phyloP scores from a whole-genome alignment of 257 asterid species.

The Nicotiana tomentosiformis region DNA sequence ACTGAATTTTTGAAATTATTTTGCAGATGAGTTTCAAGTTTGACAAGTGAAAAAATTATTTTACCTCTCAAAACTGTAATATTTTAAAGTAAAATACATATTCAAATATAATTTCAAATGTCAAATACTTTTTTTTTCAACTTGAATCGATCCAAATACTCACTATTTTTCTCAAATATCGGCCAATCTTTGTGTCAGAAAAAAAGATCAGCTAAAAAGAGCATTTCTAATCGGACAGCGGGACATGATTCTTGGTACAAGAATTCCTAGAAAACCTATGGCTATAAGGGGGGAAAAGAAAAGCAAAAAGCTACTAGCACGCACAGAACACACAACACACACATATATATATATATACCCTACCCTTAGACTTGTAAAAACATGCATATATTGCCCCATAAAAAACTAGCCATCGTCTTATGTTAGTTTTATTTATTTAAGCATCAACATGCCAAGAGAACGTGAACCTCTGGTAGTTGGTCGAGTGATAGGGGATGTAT shows the following conservation, averaged over 20 bases:
- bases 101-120: too few relatives aligned
- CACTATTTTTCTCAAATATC: too few relatives aligned
- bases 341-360: background rate
- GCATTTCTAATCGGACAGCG: background rate
- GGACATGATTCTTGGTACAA: background rate
- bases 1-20: too few relatives aligned
- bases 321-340: background rate
- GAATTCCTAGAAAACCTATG: conserved; percentile 4
- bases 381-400: background rate
- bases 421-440: background rate
- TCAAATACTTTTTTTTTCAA: too few relatives aligned
- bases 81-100: too few relatives aligned
- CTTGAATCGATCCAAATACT: too few relatives aligned
- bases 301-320: background rate
- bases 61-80: too few relatives aligned
- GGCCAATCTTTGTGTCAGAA: too few relatives aligned
- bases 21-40: too few relatives aligned
- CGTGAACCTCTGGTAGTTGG: conserved; percentile 64
- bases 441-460: conserved; percentile 37
- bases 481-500: conserved; percentile 59
- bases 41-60: too few relatives aligned
- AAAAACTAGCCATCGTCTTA: background rate
- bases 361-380: background rate
- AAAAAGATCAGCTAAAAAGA: background rate
- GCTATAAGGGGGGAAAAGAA: background rate